Conservation (phyloP, 2,329 filamentous ascomycete genomes). For the Hortaea werneckii region DNA sequence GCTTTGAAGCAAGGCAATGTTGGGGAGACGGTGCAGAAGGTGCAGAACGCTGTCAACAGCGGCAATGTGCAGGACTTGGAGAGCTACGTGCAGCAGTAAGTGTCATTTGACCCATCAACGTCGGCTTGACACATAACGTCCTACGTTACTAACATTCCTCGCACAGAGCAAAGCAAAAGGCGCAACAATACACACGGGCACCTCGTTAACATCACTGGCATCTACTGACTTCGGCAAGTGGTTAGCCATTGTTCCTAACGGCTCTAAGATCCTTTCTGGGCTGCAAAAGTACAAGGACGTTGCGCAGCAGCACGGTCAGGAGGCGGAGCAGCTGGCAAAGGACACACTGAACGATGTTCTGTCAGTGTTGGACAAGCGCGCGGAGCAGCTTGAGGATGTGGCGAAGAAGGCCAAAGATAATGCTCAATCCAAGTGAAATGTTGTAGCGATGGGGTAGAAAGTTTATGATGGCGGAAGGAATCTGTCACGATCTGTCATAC, state of each 20-base stretch:
- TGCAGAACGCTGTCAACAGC: slow-evolving; percentile 51
- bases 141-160: background rate
- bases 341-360: slow-evolving; percentile 58
- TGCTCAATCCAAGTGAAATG: background rate
- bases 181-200: slow-evolving; percentile 35
- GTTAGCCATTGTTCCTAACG: slow-evolving; percentile 55
- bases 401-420: slow-evolving; percentile 44
- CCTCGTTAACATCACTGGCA: slow-evolving; percentile 12
- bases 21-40: slow-evolving; percentile 52
- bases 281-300: slow-evolving; percentile 54
- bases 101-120: slow-evolving; percentile 1
- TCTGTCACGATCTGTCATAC: too few species aligned
- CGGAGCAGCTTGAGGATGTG: slow-evolving; percentile 48
- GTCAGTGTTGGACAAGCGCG: slow-evolving; percentile 53
- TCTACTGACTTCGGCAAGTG: slow-evolving; percentile 44
- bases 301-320: slow-evolving; percentile 56
- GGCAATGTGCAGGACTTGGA: slow-evolving; percentile 51
- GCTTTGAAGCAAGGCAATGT: slow-evolving; percentile 57
- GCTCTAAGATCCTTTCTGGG: slow-evolving; percentile 55
- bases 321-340: slow-evolving; percentile 59
- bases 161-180: slow-evolving; percentile 43
- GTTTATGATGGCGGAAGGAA: background rate
- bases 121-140: background rate
- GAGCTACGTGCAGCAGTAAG: slow-evolving; percentile 46
- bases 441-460: background rate